Evolutionary conservation across 352 stramenopile genomes (phyloP), one percentile per base, ranked within the genome.

Genomic region (Pythium rhizo-oryzae): DNA sequence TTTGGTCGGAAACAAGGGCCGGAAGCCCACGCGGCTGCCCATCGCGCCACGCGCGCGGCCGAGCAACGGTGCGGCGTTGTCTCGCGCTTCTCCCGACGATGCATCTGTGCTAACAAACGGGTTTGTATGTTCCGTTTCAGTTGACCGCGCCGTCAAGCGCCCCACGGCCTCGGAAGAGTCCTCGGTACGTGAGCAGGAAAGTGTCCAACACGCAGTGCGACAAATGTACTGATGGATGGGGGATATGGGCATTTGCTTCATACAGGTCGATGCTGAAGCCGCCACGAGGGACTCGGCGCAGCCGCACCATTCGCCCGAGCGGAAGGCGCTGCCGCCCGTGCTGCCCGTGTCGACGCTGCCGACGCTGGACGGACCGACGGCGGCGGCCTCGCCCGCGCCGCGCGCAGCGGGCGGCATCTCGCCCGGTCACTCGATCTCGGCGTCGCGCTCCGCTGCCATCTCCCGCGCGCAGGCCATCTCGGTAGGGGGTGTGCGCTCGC

Each of bases 1-100:
- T 59, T 70, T 95, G 43, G 73, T 91, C 13, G 87, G 87, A 64
- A 87, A 80, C 70, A 91, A 91, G 56, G 67, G 76, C 50, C 81
- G 85, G 65, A 93, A 93, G 71, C 79, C 84, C 1, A 84, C 82
- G 55, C 82, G 86, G 2, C 62, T 90, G 49, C 81, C 86, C 44
- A 92, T 92, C 68, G 81, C 77, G 15, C 86, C 86, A 25, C 76
- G 82, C 24, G 78, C 80, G 13, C 89, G 84, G 52, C 83, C 84
- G 7, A 83, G 80, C 39, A 87, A 87, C 60, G 77, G 86, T 94
- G 79, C 8, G 18, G 8, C 16, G 19, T 19, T 47, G 2, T 41
- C 8, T 11, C 35, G 28, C 28, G 6, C 28, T 33, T 33, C 28
- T 33, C 23, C 30, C 24, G 2, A 12, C n/a, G 16, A 16, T 52